Evolutionary conservation across 2,329 filamentous ascomycete species (phyloP).

Genomic region (Pseudohalonectria lignicola): DNA sequence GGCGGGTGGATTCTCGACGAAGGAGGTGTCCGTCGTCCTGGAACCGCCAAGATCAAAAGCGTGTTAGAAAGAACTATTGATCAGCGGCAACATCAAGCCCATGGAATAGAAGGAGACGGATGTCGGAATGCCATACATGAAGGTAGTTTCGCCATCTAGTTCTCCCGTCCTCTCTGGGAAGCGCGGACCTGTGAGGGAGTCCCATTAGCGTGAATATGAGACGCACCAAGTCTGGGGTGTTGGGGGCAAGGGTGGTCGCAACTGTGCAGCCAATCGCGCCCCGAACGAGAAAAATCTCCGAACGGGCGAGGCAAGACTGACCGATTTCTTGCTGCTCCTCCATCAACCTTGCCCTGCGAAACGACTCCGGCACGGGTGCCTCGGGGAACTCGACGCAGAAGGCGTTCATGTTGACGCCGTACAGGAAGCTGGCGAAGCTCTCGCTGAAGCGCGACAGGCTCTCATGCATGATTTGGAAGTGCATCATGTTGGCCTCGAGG

Average conservation of each 20-base stretch:
- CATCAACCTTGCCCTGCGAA: slow-evolving; percentile 52
- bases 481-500: slow-evolving; percentile 94
- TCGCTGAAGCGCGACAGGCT: slow-evolving; percentile 87
- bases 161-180: slow-evolving; percentile 21
- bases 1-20: slow-evolving; percentile 71
- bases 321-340: slow-evolving; percentile 37
- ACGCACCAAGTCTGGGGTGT: no score
- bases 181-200: no score
- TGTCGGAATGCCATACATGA: slow-evolving; percentile 75
- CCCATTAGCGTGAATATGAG: no score
- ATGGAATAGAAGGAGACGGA: slow-evolving; percentile 87
- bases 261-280: no score
- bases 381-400: slow-evolving; percentile 98
- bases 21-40: slow-evolving; percentile 85
- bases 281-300: no score
- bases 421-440: slow-evolving; percentile 90
- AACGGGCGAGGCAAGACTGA: no score
- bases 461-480: slow-evolving; percentile 94
- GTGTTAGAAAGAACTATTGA: neutral
- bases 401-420: slow-evolving; percentile 97
- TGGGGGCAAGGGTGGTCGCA: no score
- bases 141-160: slow-evolving; percentile 63
- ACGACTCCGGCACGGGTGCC: slow-evolving; percentile 79
- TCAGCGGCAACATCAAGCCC: neutral
- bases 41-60: slow-evolving; percentile 1